Evolutionary conservation across 495 filamentous ascomycete species (phyloP), one percentile per base, ranked within the genome.

Genomic region (Penicillium alfredii): DNA sequence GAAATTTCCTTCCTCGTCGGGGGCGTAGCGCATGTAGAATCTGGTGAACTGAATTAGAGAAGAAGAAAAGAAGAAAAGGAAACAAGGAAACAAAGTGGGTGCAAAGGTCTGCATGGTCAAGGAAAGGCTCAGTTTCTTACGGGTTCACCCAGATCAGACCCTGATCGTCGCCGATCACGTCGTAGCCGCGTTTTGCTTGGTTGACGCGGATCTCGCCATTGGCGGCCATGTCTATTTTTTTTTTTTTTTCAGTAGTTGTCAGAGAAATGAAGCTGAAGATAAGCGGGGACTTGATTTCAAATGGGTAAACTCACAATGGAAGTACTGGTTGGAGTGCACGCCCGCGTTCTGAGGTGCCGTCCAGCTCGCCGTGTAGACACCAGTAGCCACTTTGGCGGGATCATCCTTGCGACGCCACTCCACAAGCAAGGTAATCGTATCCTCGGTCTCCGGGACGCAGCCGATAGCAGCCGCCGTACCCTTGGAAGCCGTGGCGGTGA

Each of bases 11-110:
- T 94, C 86, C 58, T 95, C 89, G 46, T 94, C 88, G 9, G 89
- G 88, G 8, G 89, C 88, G 52, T 95, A 96, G 48, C 81, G 77
- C 89, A 96, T 96, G 54, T 96, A 96, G 67, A 96, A 96, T 21
- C 66, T 71, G 12, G 35, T 13, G n/a, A 17, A 13, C n/a, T n/a
- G n/a, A n/a, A n/a, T n/a, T n/a, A n/a, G n/a, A n/a, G n/a, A n/a
- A n/a, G n/a, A 8, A 9, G 6, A 19, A 30, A 25, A 11, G 5
- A 9, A 4, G 11, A n/a, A 9, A 25, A 9, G 3, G 23, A 25
- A 3, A 25, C 23, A 25, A 8, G 0, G 23, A 25, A 25, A 25
- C 8, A 25, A n/a, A 25, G 23, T 2, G 5, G 5, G n/a, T n/a
- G n/a, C n/a, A n/a, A n/a, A n/a, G n/a, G n/a, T n/a, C n/a, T n/a